Percentiles rank a stretch among this genome's conserved stretches.
These are phyloP conservation scores for Camellia lanceoleosa DNA, from an alignment of 148 eudicot species.

Conservation along the genomic window DNA sequence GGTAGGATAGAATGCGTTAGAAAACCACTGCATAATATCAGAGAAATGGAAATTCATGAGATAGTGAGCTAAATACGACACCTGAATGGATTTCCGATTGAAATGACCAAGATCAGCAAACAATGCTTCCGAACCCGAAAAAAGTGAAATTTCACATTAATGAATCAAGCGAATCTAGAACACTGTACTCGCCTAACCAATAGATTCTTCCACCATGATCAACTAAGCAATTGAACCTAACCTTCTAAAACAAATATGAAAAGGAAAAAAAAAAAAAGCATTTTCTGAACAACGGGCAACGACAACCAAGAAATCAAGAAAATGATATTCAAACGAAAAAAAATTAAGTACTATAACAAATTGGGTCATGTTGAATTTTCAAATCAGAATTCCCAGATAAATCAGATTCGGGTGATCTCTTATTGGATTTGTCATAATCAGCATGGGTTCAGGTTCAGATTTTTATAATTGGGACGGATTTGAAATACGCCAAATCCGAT, in stretches of 20 bases:
- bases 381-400: too few relatives aligned
- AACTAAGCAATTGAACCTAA: background rate
- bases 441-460: background rate
- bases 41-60: background rate
- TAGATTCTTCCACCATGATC: conserved; percentile 1
- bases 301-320: too few relatives aligned
- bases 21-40: background rate
- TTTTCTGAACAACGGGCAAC: too few relatives aligned
- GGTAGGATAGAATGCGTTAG: conserved; percentile 19
- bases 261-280: too few relatives aligned
- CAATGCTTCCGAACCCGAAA: conserved; percentile 68
- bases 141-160: background rate
- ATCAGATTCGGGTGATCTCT: too few relatives aligned
- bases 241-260: background rate
- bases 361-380: too few relatives aligned
- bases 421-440: too few relatives aligned
- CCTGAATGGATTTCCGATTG: conserved; percentile 58
- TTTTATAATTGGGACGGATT: background rate
- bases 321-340: background rate
- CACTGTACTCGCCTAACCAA: conserved; percentile 5
- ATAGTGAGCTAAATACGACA: conserved; percentile 10
- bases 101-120: conserved; percentile 79
- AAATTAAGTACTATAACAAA: too few relatives aligned
- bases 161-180: background rate
- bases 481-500: background rate